A percentile compares a stretch with the other conserved stretches of the same genome.
These are phyloP conservation scores for Stylosanthes scabra DNA, from an alignment of 331 rosid genomes.

Conservation along the genomic window DNA sequence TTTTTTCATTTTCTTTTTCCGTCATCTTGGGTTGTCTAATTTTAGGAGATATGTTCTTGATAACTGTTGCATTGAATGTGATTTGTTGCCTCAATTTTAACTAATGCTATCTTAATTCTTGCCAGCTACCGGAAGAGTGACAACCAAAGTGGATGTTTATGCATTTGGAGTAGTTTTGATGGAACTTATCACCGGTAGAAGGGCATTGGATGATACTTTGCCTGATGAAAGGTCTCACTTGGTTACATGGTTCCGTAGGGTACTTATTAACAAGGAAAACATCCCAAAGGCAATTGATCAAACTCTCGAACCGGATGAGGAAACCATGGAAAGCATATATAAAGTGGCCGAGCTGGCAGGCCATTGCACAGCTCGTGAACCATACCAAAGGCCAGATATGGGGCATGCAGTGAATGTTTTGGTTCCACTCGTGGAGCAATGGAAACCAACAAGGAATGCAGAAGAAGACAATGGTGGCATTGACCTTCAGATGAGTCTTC, in stretches of 20 bases:
- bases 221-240: slow-evolving; percentile 84
- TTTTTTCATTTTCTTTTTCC: neutral
- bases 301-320: slow-evolving; percentile 66
- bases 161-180: slow-evolving; percentile 88
- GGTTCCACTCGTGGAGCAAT: slow-evolving; percentile 75
- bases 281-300: slow-evolving; percentile 76
- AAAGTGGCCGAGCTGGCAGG: slow-evolving; percentile 89
- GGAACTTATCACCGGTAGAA: slow-evolving; percentile 80
- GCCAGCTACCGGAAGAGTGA: slow-evolving; percentile 86
- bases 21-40: neutral
- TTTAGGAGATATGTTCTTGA: slow-evolving; percentile 11
- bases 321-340: slow-evolving; percentile 78
- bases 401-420: slow-evolving; percentile 83
- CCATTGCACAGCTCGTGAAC: slow-evolving; percentile 80
- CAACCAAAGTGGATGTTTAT: slow-evolving; percentile 82
- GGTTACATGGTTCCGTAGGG: slow-evolving; percentile 85
- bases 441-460: slow-evolving; percentile 69
- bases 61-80: slow-evolving; percentile 22
- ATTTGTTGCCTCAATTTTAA: slow-evolving; percentile 16
- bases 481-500: slow-evolving; percentile 65
- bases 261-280: slow-evolving; percentile 72
- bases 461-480: slow-evolving; percentile 59
- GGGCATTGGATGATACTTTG: slow-evolving; percentile 67
- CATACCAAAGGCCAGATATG: slow-evolving; percentile 88
- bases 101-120: slow-evolving; percentile 27